Evolutionary conservation across 805 yeast species (phyloP).

Genomic region (Helenozyma rhizophorensis): DNA sequence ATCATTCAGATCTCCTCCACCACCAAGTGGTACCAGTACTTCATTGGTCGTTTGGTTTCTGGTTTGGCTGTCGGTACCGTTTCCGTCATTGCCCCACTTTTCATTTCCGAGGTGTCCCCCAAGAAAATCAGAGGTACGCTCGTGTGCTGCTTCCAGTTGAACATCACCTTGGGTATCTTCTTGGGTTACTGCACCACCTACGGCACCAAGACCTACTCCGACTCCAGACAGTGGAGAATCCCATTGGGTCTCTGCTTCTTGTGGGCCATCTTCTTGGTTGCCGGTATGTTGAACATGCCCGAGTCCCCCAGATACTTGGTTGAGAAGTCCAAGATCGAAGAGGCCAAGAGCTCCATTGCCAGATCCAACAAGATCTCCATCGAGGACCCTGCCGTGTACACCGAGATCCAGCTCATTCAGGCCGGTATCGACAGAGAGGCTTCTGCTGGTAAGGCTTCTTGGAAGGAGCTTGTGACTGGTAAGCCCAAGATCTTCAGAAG

Average conservation of each 20-base stretch:
- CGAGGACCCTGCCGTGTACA: slow-evolving; percentile 51
- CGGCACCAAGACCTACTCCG: slow-evolving; percentile 51
- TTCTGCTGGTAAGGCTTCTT: slow-evolving; percentile 61
- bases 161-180: slow-evolving; percentile 67
- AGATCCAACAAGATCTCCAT: slow-evolving; percentile 50
- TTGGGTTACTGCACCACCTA: slow-evolving; percentile 63
- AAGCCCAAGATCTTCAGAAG: slow-evolving; percentile 57
- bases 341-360: slow-evolving; percentile 52
- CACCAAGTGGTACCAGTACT: slow-evolving; percentile 50
- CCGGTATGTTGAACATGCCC: slow-evolving; percentile 56
- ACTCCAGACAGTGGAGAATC: slow-evolving; percentile 61
- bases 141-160: slow-evolving; percentile 65
- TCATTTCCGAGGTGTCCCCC: slow-evolving; percentile 68
- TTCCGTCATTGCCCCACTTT: slow-evolving; percentile 61
- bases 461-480: slow-evolving; percentile 61
- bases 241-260: slow-evolving; percentile 49
- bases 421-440: slow-evolving; percentile 60
- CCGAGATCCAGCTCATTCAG: slow-evolving; percentile 49
- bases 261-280: slow-evolving; percentile 46
- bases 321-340: slow-evolving; percentile 44
- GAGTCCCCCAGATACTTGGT: slow-evolving; percentile 66
- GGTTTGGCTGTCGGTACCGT: slow-evolving; percentile 72
- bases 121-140: slow-evolving; percentile 65
- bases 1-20: slow-evolving; percentile 55
- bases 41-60: slow-evolving; percentile 58